Base-by-base conservation (phyloP, 495 filamentous ascomycete species). In the Xylaria cubensis region DNA sequence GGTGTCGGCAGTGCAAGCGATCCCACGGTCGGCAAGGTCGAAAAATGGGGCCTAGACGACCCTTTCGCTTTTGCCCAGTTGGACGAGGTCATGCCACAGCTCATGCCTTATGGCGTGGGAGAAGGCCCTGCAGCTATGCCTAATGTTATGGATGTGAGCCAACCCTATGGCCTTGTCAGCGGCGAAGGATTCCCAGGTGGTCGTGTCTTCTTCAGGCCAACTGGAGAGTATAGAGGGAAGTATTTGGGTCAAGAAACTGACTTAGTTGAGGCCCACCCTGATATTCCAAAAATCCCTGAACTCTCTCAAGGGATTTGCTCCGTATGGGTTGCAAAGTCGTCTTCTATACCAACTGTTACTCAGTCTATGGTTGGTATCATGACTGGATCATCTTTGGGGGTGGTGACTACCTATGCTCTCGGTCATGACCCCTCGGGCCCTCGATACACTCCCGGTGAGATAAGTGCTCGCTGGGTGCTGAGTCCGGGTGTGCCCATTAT, bases 401-500 rank as follows among this genome's bases (percentile, higher is more conserved):
- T 98, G n/a, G 85, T 99, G 26, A 92, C 94, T 2, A 86, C 92
- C 0, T 97, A 94, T 80, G 90, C 93, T 17, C 79, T 97, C 7
- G 93, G 93, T 44, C 85, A 90, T 79, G 89, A 90, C 21, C 82
- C 89, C 5, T 88, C 89, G 44, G 90, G 91, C 12, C 85, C 88
- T 46, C 90, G 91, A 24, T 90, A 90, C 73, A 85, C 87, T 48
- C 88, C 90, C 36, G 94, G 93, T 6, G 91, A 95, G 69, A 84
- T 94, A 55, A 96, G 93, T 34, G 92, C 92, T 66, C 90, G 89
- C 73, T 98, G 95, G 94, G 90, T 92, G 29, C 84, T 99, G 32
- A 93, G 93, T 73, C 97, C 96, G 2, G 96, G 96, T 53, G 93
- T 99, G 6, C 96, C 96, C 6, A 95, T 99, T 56, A 88, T 98